These are phyloP conservation scores for Posidonia australis DNA, from an alignment of 106 monocot species.

Conservation along the genomic window DNA sequence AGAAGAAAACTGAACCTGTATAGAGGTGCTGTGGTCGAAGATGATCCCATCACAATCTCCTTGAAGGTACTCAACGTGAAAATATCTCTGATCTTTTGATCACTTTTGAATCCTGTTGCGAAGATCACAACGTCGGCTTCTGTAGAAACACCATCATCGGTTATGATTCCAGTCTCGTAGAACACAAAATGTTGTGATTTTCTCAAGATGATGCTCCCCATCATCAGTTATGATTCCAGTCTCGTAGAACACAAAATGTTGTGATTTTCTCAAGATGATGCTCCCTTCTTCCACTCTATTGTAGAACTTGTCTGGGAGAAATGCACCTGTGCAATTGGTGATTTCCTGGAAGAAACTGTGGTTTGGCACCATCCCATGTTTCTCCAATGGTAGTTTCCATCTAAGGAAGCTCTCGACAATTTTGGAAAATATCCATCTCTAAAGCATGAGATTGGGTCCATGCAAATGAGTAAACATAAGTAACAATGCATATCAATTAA, in stretches of 20 bases:
- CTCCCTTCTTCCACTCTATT: slow-evolving; percentile 48
- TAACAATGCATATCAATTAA: too few relatives aligned
- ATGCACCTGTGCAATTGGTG: slow-evolving; percentile 72
- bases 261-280: slow-evolving; percentile 43
- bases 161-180: slow-evolving; percentile 48
- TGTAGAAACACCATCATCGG: slow-evolving; percentile 48
- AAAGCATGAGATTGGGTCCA: too few relatives aligned
- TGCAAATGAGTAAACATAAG: background rate
- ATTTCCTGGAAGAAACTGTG: slow-evolving; percentile 77
- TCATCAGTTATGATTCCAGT: slow-evolving; percentile 61
- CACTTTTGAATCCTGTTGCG: slow-evolving; percentile 63
- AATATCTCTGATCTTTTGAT: slow-evolving; percentile 9
- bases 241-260: slow-evolving; percentile 53
- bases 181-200: slow-evolving; percentile 44
- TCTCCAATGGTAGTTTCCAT: slow-evolving; percentile 67
- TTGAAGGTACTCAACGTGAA: slow-evolving; percentile 1
- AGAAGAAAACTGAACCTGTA: slow-evolving; percentile 10
- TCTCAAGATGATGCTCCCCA: too few relatives aligned
- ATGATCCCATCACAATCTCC: background rate
- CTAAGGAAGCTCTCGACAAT: slow-evolving; percentile 71
- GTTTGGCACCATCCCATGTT: slow-evolving; percentile 59
- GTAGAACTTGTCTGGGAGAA: slow-evolving; percentile 80
- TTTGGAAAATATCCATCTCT: slow-evolving; percentile 61
- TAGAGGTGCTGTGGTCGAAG: background rate
- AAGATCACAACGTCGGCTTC: slow-evolving; percentile 80